Conservation (phyloP, 441 rosid genomes). For the Viola pubescens region DNA sequence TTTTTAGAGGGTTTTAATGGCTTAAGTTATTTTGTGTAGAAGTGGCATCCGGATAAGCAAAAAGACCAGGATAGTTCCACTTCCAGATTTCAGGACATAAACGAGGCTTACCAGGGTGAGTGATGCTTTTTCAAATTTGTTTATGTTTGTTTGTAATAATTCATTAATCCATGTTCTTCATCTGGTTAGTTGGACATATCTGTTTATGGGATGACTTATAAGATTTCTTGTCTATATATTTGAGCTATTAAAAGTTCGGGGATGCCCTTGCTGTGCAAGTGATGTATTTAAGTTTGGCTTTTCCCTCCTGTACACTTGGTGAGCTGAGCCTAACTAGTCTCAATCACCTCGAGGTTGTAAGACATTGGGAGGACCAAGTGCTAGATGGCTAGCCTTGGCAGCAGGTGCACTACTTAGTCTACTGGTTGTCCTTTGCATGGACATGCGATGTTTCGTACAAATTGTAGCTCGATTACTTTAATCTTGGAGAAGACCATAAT, state of each 20-base stretch:
- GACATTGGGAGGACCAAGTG: too few species aligned
- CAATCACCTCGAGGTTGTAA: too few species aligned
- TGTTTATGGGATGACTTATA: not conserved
- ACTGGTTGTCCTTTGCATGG: too few species aligned
- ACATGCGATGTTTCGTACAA: too few species aligned
- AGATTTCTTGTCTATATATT: not conserved
- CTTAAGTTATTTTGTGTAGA: conserved; percentile 34
- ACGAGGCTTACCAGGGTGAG: conserved; percentile 87
- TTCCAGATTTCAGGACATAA: conserved; percentile 84
- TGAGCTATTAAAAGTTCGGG: not conserved
- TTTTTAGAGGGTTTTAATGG: not conserved
- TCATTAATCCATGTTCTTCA: not conserved
- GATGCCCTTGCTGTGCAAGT: not conserved
- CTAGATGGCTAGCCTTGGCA: too few species aligned
- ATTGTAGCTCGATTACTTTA: too few species aligned
- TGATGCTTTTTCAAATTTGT: not conserved
- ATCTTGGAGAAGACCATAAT: too few species aligned
- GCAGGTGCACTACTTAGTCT: too few species aligned
- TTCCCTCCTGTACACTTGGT: not conserved
- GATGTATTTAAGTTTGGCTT: not conserved
- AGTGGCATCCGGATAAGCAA: conserved; percentile 92
- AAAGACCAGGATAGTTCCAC: conserved; percentile 56
- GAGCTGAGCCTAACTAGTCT: not conserved
- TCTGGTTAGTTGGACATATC: not conserved
- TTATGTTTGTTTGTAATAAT: not conserved